Base-by-base conservation (phyloP, 352 stramenopile species). In the Globisporangium sylvaticum region DNA sequence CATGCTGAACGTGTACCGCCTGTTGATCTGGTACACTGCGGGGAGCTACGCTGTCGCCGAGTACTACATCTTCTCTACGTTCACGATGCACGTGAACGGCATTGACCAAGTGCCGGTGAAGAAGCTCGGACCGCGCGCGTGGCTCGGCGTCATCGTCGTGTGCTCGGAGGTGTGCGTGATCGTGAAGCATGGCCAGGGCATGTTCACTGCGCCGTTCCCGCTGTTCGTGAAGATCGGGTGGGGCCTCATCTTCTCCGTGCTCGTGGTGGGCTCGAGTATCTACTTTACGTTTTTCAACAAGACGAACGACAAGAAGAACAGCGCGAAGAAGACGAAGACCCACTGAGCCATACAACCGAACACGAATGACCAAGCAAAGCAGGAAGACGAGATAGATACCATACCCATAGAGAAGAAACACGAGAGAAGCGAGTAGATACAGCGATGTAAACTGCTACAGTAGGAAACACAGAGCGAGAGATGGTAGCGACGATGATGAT, bases 11-110 rank as follows among this genome's bases (percentile, higher is more conserved):
- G 79, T 94, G 12, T 90, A 84, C 60, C 85, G 89, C 32, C 74
- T 96, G 31, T 62, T 70, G 0, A 84, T 95, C 27, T 94, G 87
- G 85, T 94, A 94, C 74, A 90, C 83, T n/a, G 85, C 87, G 44
- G 89, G 88, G 29, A 94, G 84, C 69, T 95, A 94, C 57, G 89
- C 89, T 3, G 85, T 94, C 39, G 89, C 89, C 6, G 89, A 96
- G 72, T 96, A 92, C 70, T 96, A 96, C 75, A 90, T 95, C 54
- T 96, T 95, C 69, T 93, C 83, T 64, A 89, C 88, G 14, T 94
- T 96, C 67, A 94, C 88, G 31, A 82, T 91, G 70, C 84, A 85
- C 64, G 80, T 84, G 31, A 60, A 77, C 15, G 77, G 75, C 58
- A 72, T 73, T 42, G 73, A 77, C 39, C 76, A 84, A n/a, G 73